Evolutionary conservation across 2,329 filamentous ascomycete genomes (phyloP).

Genomic region (Akanthomyces muscarius): DNA sequence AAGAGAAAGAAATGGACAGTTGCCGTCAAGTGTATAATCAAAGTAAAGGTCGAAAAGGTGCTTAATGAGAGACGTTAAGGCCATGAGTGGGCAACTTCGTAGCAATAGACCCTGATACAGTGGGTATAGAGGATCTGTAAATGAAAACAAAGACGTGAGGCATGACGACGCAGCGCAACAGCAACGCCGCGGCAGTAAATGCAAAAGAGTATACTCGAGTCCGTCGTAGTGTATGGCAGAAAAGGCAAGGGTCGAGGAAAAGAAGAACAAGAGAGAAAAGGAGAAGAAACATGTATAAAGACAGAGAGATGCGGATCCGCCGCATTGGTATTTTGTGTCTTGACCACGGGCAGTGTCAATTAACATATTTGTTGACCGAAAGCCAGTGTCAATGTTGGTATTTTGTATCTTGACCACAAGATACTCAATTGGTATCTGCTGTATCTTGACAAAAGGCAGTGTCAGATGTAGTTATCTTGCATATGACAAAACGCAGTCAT

Average conservation of each 20-base stretch:
- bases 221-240: not conserved
- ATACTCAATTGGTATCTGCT: no score
- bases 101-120: constrained; percentile 10
- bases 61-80: constrained; percentile 9
- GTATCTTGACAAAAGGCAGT: not conserved
- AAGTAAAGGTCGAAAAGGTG: not conserved
- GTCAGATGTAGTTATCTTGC: no score
- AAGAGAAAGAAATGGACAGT: not conserved
- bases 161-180: not conserved
- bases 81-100: constrained; percentile 2
- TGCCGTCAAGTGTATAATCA: not conserved
- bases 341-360: not conserved
- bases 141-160: constrained; percentile 11
- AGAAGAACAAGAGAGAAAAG: not conserved
- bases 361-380: not conserved
- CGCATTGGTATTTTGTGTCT: constrained; percentile 11
- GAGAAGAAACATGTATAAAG: not conserved
- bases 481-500: not conserved
- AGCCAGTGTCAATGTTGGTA: no score
- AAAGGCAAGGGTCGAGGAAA: not conserved
- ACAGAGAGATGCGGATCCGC: not conserved
- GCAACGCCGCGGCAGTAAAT: constrained; percentile 6
- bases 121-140: constrained; percentile 13
- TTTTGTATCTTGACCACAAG: not conserved
- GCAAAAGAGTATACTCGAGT: constrained; percentile 6